Evolutionary conservation across 2,329 filamentous ascomycete genomes (phyloP).

Genomic region (Emergomyces orientalis): DNA sequence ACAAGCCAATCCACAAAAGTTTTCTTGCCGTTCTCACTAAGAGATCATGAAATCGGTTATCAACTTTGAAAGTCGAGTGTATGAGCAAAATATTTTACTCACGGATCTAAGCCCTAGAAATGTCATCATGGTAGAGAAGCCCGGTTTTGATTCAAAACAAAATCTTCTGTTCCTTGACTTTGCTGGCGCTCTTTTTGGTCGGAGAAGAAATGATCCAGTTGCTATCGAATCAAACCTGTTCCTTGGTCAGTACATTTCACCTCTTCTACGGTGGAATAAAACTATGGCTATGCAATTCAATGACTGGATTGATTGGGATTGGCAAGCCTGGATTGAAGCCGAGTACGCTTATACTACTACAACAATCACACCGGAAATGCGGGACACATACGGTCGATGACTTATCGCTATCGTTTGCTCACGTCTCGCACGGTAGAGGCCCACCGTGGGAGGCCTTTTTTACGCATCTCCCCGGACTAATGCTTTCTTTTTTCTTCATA

Average conservation of each 20-base stretch:
- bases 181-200: conserved; percentile 15
- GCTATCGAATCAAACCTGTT: conserved; percentile 8
- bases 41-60: conserved; percentile 18
- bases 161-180: conserved; percentile 17
- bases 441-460: no score
- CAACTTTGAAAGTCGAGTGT: conserved; percentile 18
- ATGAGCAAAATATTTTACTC: conserved; percentile 13
- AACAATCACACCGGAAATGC: conserved; percentile 17
- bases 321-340: conserved; percentile 17
- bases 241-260: conserved; percentile 17
- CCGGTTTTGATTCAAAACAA: neutral
- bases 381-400: conserved; percentile 7
- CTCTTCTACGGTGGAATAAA: conserved; percentile 16
- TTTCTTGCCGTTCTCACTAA: conserved; percentile 14
- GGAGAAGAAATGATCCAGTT: conserved; percentile 12
- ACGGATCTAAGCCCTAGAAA: conserved; percentile 16
- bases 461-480: neutral
- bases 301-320: conserved; percentile 22
- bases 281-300: conserved; percentile 9
- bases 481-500: no score
- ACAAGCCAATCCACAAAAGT: conserved; percentile 11
- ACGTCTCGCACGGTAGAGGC: no score
- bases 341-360: conserved; percentile 18
- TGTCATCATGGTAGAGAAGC: conserved; percentile 12
- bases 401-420: neutral